A percentile compares a stretch with the other conserved stretches of the same genome.
Conservation (phyloP, 345 rosid genomes). For the Melastoma malabathricum region DNA sequence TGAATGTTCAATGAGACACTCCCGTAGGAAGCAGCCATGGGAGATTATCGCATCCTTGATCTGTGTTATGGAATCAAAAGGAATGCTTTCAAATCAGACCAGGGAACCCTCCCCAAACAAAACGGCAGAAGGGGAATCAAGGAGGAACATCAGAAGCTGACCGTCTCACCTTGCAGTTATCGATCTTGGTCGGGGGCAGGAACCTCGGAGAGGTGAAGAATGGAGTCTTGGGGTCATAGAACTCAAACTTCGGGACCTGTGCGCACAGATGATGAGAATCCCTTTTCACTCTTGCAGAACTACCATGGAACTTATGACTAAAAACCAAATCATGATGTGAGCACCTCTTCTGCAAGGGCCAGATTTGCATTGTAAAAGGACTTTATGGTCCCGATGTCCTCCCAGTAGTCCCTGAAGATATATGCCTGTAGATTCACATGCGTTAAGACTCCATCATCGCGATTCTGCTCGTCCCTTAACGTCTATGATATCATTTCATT, state of each 20-base stretch:
- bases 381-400: conserved; percentile 86
- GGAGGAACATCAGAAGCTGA: neutral
- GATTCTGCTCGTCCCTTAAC: neutral
- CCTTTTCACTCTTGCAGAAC: too few relatives aligned
- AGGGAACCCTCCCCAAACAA: neutral
- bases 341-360: conserved; percentile 84
- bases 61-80: conserved; percentile 21
- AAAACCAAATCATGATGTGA: neutral
- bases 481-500: conserved; percentile 1
- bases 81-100: conserved; percentile 11
- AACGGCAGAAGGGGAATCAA: conserved; percentile 4
- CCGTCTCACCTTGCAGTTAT: conserved; percentile 54
- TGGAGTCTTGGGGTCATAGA: conserved; percentile 80
- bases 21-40: conserved; percentile 93
- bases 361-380: conserved; percentile 87
- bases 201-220: conserved; percentile 88
- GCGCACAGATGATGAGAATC: neutral
- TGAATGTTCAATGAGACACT: conserved; percentile 59
- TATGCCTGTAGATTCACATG: conserved; percentile 38
- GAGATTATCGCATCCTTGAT: conserved; percentile 72
- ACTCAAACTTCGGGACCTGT: conserved; percentile 71
- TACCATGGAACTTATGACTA: neutral
- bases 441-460: neutral
- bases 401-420: conserved; percentile 81
- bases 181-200: conserved; percentile 80